Percentiles rank a stretch among this genome's conserved stretches.
These are phyloP conservation scores for Canna indica DNA, from an alignment of 176 grass and related monocot species.

Conservation along the genomic window DNA sequence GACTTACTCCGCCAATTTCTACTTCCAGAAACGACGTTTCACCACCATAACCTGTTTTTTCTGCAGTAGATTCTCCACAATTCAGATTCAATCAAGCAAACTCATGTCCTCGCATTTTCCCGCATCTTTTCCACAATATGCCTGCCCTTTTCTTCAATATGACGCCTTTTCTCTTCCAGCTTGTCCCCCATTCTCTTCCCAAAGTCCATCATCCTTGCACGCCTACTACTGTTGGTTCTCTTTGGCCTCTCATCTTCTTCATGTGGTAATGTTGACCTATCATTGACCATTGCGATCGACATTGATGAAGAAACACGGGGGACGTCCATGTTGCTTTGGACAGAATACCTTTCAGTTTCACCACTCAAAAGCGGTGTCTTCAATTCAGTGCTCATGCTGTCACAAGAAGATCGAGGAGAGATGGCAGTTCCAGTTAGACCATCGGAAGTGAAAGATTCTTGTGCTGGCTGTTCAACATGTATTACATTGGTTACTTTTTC, in stretches of 20 bases:
- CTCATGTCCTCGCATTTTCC: constrained; percentile 50
- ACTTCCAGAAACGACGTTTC: no score
- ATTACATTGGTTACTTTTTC: constrained; percentile 27
- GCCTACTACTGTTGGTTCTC: constrained; percentile 17
- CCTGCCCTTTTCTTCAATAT: constrained; percentile 66
- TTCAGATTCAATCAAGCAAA: no score
- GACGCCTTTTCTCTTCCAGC: constrained; percentile 77
- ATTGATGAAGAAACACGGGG: constrained; percentile 26
- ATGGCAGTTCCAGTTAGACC: not conserved
- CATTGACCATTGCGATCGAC: constrained; percentile 22
- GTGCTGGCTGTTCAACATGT: constrained; percentile 24
- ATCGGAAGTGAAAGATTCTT: constrained; percentile 23
- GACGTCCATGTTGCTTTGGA: constrained; percentile 17
- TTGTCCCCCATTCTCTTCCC: constrained; percentile 79
- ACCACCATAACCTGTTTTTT: no score
- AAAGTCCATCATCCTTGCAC: constrained; percentile 75
- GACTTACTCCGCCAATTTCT: no score
- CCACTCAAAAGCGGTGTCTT: constrained; percentile 26
- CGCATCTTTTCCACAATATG: constrained; percentile 85
- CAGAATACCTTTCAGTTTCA: constrained; percentile 24
- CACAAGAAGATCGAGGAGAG: constrained; percentile 11
- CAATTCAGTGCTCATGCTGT: constrained; percentile 15
- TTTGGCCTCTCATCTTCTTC: constrained; percentile 47
- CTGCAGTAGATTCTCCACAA: no score
- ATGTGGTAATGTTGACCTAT: constrained; percentile 17